Conservation (phyloP, 202 grass and related monocot genomes). For the Hordeum pubiflorum region DNA sequence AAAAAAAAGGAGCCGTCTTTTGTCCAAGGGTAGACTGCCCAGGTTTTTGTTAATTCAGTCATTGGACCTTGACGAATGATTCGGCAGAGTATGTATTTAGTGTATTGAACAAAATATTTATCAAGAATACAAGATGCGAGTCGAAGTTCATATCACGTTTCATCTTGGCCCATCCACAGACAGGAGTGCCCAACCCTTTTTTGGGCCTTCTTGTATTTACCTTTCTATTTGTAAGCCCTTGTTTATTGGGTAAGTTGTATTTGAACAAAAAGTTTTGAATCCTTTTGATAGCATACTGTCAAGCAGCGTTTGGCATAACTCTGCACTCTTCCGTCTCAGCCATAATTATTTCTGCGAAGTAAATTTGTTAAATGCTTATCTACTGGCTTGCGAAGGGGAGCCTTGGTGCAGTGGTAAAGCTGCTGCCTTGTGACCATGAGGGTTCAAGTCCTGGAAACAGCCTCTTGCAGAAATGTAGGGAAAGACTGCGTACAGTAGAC, state of each 20-base stretch:
- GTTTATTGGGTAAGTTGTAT: background rate
- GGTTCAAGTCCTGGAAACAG: too few species aligned
- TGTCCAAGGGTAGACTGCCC: background rate
- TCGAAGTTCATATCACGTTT: background rate
- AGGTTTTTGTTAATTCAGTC: background rate
- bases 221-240: background rate
- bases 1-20: background rate
- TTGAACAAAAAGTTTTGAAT: background rate
- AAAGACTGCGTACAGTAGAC: too few species aligned
- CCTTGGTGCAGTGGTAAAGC: too few species aligned
- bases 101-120: background rate
- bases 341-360: background rate
- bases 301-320: background rate
- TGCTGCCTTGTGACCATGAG: too few species aligned
- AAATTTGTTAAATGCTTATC: background rate
- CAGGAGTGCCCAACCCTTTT: background rate
- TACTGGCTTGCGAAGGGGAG: background rate
- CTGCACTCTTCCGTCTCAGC: background rate
- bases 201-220: background rate
- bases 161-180: background rate
- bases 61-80: background rate
- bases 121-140: slow-evolving; percentile 6
- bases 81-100: background rate
- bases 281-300: background rate
- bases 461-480: too few species aligned